These are phyloP conservation scores for Magnolia kwangsiensis DNA, from an alignment of 164 flowering plant genomes.

Conservation along the genomic window DNA sequence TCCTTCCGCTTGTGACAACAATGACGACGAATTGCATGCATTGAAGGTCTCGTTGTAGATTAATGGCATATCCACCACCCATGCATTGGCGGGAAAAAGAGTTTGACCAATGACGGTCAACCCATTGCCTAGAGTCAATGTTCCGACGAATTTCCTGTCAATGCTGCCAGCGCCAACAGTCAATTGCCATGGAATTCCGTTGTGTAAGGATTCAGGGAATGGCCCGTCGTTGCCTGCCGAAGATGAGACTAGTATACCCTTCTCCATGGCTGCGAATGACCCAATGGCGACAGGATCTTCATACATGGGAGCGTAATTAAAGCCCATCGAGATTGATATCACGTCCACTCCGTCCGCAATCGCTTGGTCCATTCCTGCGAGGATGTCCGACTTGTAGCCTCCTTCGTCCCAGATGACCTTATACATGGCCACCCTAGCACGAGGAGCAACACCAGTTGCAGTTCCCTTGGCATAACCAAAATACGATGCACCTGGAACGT, in stretches of 20 bases:
- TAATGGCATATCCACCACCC: not conserved
- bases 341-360: conserved; percentile 64
- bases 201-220: not conserved
- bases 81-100: conserved; percentile 20
- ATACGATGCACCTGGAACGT: conserved; percentile 6
- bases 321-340: conserved; percentile 52
- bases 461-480: conserved; percentile 39
- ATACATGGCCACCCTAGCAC: conserved; percentile 63
- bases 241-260: conserved; percentile 6
- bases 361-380: conserved; percentile 69
- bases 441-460: conserved; percentile 56
- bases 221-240: conserved; percentile 12
- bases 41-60: conserved; percentile 10
- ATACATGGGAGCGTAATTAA: not conserved
- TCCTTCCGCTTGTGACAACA: not conserved
- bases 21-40: not conserved
- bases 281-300: conserved; percentile 1
- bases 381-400: conserved; percentile 32
- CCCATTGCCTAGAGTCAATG: conserved; percentile 5
- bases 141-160: not conserved
- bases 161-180: conserved; percentile 13
- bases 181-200: conserved; percentile 7
- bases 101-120: not conserved
- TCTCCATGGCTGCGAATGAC: conserved; percentile 4
- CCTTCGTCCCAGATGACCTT: conserved; percentile 51